phyloP scores from a whole-genome alignment of 768 basidiomycete genomes.

The Naematelia encephala region DNA sequence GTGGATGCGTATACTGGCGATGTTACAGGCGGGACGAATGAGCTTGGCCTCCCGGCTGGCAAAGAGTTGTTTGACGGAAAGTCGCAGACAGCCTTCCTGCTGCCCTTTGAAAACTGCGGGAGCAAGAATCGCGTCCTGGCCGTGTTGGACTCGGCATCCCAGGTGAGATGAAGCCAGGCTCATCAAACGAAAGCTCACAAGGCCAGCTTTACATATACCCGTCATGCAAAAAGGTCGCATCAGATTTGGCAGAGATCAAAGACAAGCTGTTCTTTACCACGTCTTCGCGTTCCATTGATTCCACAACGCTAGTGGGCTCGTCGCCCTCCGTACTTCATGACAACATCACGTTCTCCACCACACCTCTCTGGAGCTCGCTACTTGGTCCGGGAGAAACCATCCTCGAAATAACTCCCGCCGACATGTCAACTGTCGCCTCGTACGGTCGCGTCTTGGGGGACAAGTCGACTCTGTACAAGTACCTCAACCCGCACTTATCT shows the following conservation, averaged over 20 bases:
- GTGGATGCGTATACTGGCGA: constrained; percentile 47
- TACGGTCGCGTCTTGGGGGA: constrained; percentile 82
- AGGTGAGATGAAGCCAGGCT: constrained; percentile 18
- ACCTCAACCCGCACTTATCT: constrained; percentile 77
- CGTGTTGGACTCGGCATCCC: constrained; percentile 26
- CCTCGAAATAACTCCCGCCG: constrained; percentile 56
- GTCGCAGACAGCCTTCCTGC: constrained; percentile 31
- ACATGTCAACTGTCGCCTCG: constrained; percentile 61
- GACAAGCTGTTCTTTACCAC: constrained; percentile 36
- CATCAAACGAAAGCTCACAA: not conserved
- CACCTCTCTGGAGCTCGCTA: constrained; percentile 66
- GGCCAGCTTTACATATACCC: constrained; percentile 48
- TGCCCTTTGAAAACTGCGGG: constrained; percentile 43
- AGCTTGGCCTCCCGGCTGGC: constrained; percentile 25
- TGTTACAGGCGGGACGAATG: constrained; percentile 15
- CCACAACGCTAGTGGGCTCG: constrained; percentile 20
- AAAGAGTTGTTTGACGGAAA: constrained; percentile 37
- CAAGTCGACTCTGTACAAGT: constrained; percentile 87
- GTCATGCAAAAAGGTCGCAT: constrained; percentile 43
- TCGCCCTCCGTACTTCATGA: constrained; percentile 7
- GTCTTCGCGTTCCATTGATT: constrained; percentile 6
- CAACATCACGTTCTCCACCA: constrained; percentile 54
- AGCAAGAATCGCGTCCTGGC: constrained; percentile 39
- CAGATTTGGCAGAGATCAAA: constrained; percentile 23
- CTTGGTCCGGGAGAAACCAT: constrained; percentile 62